Evolutionary conservation across 2,329 filamentous ascomycete genomes (phyloP).

Genomic region (Xylariaceae sp.): DNA sequence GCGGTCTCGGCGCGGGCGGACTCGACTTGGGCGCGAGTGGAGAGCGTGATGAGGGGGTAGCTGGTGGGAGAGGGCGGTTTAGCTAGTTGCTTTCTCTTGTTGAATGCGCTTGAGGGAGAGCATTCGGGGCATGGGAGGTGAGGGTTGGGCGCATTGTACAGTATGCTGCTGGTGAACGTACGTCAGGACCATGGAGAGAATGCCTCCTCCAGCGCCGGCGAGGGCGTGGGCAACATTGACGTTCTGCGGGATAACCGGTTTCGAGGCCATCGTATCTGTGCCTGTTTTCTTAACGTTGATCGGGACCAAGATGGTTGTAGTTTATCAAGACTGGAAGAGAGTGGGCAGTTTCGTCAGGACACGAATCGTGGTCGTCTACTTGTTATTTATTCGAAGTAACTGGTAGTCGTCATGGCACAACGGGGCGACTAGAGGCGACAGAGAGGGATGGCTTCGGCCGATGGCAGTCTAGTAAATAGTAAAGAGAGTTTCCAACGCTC

Average conservation of each 20-base stretch:
- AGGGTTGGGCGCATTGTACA: not conserved
- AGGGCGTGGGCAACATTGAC: slow-evolving; percentile 97
- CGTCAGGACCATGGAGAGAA: slow-evolving; percentile 94
- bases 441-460: not conserved
- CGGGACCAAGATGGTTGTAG: too few relatives aligned
- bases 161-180: slow-evolving; percentile 34
- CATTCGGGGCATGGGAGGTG: not conserved
- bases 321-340: too few relatives aligned
- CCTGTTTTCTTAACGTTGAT: too few relatives aligned
- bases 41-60: slow-evolving; percentile 95
- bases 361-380: too few relatives aligned
- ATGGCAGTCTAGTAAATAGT: not conserved
- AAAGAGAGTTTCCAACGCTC: slow-evolving; percentile 10
- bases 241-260: slow-evolving; percentile 72
- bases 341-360: too few relatives aligned
- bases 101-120: too few relatives aligned
- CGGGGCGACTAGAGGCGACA: too few relatives aligned
- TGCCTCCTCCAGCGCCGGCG: slow-evolving; percentile 86
- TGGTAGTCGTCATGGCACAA: not conserved
- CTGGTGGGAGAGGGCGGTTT: slow-evolving; percentile 38
- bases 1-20: slow-evolving; percentile 86
- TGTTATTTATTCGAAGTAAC: slow-evolving; percentile 1
- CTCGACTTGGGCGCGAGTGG: slow-evolving; percentile 95
- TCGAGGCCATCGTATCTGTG: slow-evolving; percentile 29
- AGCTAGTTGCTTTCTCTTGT: not conserved